These are phyloP conservation scores for Gilbertella persicaria DNA, from an alignment of 371 early-diverging fungal genomes.

Conservation along the genomic window DNA sequence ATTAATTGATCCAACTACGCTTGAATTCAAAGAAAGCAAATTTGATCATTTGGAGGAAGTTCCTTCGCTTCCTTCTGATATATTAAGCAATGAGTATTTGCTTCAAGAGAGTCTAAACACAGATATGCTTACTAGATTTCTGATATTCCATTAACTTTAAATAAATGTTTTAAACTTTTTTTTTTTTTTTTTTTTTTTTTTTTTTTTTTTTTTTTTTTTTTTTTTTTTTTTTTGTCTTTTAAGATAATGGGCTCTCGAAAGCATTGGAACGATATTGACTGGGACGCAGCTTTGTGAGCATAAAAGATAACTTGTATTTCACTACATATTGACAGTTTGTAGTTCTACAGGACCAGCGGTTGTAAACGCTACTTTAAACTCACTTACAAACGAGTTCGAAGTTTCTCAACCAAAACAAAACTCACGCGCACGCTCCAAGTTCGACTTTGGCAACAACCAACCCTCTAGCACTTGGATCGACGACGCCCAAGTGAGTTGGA, in stretches of 20 bases:
- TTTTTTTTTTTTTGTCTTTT: not conserved
- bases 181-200: not conserved
- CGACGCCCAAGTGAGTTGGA: conserved; percentile 14
- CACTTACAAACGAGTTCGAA: conserved; percentile 22
- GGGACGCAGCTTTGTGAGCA: conserved; percentile 16
- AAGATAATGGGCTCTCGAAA: conserved; percentile 2
- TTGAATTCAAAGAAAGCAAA: no score
- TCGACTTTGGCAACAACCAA: conserved; percentile 9
- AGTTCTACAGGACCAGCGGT: conserved; percentile 10
- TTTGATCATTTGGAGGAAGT: no score
- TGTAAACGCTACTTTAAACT: conserved; percentile 21
- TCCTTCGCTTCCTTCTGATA: no score
- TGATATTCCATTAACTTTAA: no score
- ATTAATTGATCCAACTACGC: no score
- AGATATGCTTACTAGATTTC: no score
- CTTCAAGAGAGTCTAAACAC: no score
- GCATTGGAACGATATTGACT: conserved; percentile 8
- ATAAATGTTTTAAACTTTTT: no score
- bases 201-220: not conserved
- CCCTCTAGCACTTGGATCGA: conserved; percentile 4
- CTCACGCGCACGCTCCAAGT: conserved; percentile 13
- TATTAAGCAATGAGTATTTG: no score
- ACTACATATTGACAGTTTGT: not conserved
- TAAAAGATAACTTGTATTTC: not conserved
- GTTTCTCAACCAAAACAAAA: conserved; percentile 2